Percentiles rank a stretch among this genome's conserved stretches.
phyloP scores from a whole-genome alignment of 176 grass and related monocot genomes.

The Coix lacrymajobi region DNA sequence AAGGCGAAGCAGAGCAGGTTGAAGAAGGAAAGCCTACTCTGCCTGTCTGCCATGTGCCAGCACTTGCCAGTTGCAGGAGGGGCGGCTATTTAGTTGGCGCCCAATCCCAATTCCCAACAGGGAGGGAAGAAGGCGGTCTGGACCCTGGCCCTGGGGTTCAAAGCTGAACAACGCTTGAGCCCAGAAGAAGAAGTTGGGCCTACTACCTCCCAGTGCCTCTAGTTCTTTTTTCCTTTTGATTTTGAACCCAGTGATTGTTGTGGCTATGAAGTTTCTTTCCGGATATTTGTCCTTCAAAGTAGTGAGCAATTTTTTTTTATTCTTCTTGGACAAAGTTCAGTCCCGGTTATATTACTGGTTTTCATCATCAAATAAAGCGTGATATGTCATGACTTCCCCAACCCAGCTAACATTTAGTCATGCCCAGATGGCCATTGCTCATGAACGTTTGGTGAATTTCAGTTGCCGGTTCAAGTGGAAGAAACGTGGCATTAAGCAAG shows the following conservation, averaged over 20 bases:
- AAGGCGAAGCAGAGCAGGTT: constrained; percentile 35
- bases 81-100: constrained; percentile 5
- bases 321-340: no score
- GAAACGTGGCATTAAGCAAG: not conserved
- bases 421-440: constrained; percentile 4
- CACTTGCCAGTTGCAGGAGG: not conserved
- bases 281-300: no score
- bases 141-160: not conserved
- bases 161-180: not conserved
- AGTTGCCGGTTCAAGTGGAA: not conserved
- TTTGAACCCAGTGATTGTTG: no score
- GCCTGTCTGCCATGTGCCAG: no score
- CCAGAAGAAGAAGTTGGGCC: not conserved
- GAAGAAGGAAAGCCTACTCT: not conserved
- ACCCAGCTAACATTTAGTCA: no score
- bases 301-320: no score
- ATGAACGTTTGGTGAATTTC: not conserved
- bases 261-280: no score
- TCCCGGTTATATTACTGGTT: no score
- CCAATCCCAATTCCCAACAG: not conserved
- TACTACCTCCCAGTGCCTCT: not conserved
- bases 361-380: no score
- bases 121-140: not conserved
- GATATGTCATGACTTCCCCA: no score
- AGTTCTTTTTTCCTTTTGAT: not conserved